phyloP scores from a whole-genome alignment of 306 rosid species.

The Prunus fruticosa region DNA sequence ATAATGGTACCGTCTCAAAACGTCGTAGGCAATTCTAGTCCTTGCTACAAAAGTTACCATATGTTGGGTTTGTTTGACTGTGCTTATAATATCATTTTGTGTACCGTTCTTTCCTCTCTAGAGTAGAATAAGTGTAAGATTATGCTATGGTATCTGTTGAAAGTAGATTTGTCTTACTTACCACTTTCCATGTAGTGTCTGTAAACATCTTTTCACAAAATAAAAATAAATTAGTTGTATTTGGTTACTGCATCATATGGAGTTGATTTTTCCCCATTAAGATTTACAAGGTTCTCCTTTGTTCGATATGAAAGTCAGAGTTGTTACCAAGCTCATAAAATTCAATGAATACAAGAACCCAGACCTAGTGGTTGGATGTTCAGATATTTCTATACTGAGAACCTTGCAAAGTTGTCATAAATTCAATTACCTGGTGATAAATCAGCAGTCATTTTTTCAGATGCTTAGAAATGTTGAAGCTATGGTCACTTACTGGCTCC shows the following conservation, averaged over 20 bases:
- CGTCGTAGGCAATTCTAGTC: constrained; percentile 42
- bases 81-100: background rate
- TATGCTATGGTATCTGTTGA: background rate
- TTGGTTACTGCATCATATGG: constrained; percentile 14
- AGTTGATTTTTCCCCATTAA: background rate
- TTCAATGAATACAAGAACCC: background rate
- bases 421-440: background rate
- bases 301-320: background rate
- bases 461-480: background rate
- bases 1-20: constrained; percentile 30
- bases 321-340: background rate
- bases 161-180: background rate
- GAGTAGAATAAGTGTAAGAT: constrained; percentile 1
- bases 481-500: background rate
- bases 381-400: background rate
- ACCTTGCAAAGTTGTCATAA: background rate
- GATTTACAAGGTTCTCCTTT: background rate
- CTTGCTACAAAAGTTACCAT: background rate
- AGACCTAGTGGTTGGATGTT: background rate
- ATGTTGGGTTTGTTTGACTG: constrained; percentile 4
- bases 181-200: constrained; percentile 4
- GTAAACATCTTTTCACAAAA: background rate
- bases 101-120: background rate
- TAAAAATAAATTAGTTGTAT: background rate
- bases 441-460: background rate